Percentiles rank a stretch among this genome's conserved stretches.
phyloP scores from a whole-genome alignment of 768 basidiomycete species.

The Agaricus blazei region DNA sequence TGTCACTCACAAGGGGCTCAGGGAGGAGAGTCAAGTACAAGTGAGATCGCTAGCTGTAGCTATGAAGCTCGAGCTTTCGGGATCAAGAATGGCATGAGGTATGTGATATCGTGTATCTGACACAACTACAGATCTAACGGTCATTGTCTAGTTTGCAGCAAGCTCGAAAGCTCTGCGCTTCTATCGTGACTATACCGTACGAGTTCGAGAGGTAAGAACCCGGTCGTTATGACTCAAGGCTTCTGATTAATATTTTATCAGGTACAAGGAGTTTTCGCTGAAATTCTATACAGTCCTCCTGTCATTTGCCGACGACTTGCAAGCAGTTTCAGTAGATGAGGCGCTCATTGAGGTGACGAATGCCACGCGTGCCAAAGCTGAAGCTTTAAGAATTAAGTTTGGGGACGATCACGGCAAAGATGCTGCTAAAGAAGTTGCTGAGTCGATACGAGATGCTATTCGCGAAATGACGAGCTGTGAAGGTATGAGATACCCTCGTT shows the following conservation, averaged over 20 bases:
- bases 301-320: constrained; percentile 82
- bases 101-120: constrained; percentile 12
- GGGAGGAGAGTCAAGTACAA: constrained; percentile 75
- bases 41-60: constrained; percentile 91
- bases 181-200: constrained; percentile 77
- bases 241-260: constrained; percentile 23
- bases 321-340: constrained; percentile 96
- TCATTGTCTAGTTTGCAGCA: constrained; percentile 58
- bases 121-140: background rate
- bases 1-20: constrained; percentile 86
- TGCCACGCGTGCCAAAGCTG: constrained; percentile 33
- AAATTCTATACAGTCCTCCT: constrained; percentile 93
- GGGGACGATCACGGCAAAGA: constrained; percentile 32
- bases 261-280: constrained; percentile 80
- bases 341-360: constrained; percentile 86
- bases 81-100: constrained; percentile 95
- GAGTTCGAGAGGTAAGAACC: constrained; percentile 76
- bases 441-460: constrained; percentile 75
- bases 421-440: constrained; percentile 73
- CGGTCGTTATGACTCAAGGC: background rate
- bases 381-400: background rate
- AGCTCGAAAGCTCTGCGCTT: constrained; percentile 71
- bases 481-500: constrained; percentile 37
- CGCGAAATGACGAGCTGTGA: constrained; percentile 79
- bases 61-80: constrained; percentile 91